Base-by-base conservation (phyloP, 495 filamentous ascomycete genomes). In the Penicillium manginii region DNA sequence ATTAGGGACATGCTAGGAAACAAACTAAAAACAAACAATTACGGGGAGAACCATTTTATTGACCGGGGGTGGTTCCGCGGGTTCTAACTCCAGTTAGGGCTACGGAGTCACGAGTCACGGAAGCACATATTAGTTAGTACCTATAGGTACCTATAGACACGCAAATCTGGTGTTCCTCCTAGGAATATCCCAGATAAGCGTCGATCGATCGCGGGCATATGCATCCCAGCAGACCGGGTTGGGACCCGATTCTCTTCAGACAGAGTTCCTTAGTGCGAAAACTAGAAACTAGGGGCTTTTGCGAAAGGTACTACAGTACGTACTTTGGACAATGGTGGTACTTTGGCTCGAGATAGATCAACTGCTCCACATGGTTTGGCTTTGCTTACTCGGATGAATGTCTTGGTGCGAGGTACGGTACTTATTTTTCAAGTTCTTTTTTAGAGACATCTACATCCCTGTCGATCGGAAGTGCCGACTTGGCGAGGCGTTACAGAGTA, bases 141-240 rank as follows among this genome's bases (percentile, higher is more conserved):
- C n/a, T n/a, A n/a, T n/a, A n/a, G n/a, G n/a, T n/a, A n/a, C n/a
- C n/a, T n/a, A n/a, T n/a, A n/a, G n/a, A n/a, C n/a, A n/a, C n/a
- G n/a, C n/a, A n/a, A n/a, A n/a, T n/a, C n/a, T n/a, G n/a, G n/a
- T n/a, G n/a, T 26, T 6, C 3, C 23, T 26, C 23, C 23, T 26
- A 6, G 23, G 23, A 26, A 26, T 26, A 26, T 26, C 23, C 33
- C 3, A 12, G 33, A 15, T 12, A 37, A 37, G n/a, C n/a, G 39
- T 18, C 39, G 39, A 42, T 26, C 43, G 43, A 47, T 47, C 43
- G 43, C 19, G 7, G 7, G 33, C 33, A 15, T 47, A 11, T 22
- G 19, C 43, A 47, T 47, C 48, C 46, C 48, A 50, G 48, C 48
- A 50, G 48, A 12, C 26, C 26, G 48, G 48, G 46, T 49, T 50